Percentiles rank a stretch among this genome's conserved stretches.
Evolutionary conservation across 495 filamentous ascomycete genomes (phyloP).

Genomic region (Aspergillus nidulans): DNA sequence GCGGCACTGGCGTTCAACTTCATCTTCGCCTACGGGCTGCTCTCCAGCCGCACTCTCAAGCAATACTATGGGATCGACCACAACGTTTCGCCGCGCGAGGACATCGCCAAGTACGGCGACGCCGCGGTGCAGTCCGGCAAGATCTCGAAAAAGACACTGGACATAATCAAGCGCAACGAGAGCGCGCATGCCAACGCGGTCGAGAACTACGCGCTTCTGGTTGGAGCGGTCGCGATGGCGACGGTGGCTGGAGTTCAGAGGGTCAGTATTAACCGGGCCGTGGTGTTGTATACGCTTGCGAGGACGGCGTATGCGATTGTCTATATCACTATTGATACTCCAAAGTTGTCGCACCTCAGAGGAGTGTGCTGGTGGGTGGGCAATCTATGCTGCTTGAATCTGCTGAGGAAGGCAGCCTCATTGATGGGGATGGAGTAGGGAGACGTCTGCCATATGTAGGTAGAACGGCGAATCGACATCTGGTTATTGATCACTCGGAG

Average conservation of each 20-base stretch:
- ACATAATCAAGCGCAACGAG: slow-evolving; percentile 44
- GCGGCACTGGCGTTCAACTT: slow-evolving; percentile 43
- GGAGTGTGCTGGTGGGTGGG: slow-evolving; percentile 26
- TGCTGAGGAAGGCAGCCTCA: slow-evolving; percentile 20
- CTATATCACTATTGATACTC: slow-evolving; percentile 23
- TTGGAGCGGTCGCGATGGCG: slow-evolving; percentile 20
- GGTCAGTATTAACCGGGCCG: slow-evolving; percentile 21
- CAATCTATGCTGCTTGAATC: slow-evolving; percentile 24
- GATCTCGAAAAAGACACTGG: slow-evolving; percentile 38
- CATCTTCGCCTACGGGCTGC: slow-evolving; percentile 43
- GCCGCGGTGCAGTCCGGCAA: slow-evolving; percentile 44
- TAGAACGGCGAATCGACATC: too few species aligned
- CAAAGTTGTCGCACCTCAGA: slow-evolving; percentile 17
- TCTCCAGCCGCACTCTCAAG: slow-evolving; percentile 45
- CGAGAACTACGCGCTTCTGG: slow-evolving; percentile 33
- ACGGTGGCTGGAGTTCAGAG: slow-evolving; percentile 20
- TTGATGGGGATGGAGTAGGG: background rate
- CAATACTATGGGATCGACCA: slow-evolving; percentile 47
- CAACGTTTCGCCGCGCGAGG: slow-evolving; percentile 41
- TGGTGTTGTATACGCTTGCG: slow-evolving; percentile 23
- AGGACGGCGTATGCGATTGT: slow-evolving; percentile 18
- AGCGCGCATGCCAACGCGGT: slow-evolving; percentile 46
- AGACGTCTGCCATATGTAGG: too few species aligned
- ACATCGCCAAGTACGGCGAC: slow-evolving; percentile 42
- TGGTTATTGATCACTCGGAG: too few species aligned